phyloP scores from a whole-genome alignment of 176 grass and related monocot species.

The Puccinellia tenuiflora region DNA sequence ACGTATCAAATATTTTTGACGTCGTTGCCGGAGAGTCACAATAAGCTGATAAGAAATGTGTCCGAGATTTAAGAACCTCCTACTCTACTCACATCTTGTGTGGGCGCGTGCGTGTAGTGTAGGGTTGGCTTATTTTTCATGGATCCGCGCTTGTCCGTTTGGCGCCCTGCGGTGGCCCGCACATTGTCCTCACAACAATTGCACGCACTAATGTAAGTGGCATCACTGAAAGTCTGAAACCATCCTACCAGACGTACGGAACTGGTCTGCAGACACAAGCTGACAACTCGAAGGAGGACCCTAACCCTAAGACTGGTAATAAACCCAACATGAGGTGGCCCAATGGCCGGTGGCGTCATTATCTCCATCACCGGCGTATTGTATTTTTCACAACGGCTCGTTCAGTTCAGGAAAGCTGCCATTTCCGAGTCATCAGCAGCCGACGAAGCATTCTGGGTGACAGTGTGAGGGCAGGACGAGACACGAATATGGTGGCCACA shows the following conservation, averaged over 20 bases:
- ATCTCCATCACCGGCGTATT: not conserved
- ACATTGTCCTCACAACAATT: not conserved
- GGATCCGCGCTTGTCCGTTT: not conserved
- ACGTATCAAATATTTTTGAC: too few species aligned
- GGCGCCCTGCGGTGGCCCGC: not conserved
- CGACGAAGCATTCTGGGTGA: not conserved
- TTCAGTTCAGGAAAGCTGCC: not conserved
- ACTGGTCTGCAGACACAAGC: not conserved
- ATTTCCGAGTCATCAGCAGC: not conserved
- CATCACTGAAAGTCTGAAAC: not conserved
- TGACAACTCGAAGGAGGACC: slow-evolving; percentile 2
- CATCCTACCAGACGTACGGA: not conserved
- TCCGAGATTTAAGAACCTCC: not conserved
- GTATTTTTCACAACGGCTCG: not conserved
- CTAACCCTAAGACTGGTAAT: not conserved
- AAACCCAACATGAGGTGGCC: not conserved
- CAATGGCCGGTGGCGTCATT: not conserved
- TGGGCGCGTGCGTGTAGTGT: not conserved
- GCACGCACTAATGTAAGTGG: not conserved
- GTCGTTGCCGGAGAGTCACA: too few species aligned
- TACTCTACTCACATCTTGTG: not conserved
- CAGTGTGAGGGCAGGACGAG: not conserved
- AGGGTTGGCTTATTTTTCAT: not conserved
- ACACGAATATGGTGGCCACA: not conserved
- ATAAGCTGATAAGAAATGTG: too few species aligned